Evolutionary conservation across 2,329 filamentous ascomycete species (phyloP).

Genomic region (Penicillium sp.): DNA sequence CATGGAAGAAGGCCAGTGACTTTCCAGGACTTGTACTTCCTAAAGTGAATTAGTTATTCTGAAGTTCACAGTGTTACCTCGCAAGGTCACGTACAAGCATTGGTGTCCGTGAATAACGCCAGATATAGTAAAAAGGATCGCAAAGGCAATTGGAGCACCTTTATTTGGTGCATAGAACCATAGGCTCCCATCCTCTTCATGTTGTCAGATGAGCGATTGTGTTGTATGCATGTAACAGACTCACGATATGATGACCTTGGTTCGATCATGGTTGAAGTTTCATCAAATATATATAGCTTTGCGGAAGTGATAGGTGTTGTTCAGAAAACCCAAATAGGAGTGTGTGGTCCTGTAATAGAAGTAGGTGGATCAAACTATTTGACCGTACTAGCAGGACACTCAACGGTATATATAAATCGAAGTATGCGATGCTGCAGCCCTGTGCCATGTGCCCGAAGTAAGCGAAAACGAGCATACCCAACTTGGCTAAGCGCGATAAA

Average conservation of each 20-base stretch:
- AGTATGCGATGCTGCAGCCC: background rate
- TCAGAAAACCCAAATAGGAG: background rate
- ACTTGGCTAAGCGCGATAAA: background rate
- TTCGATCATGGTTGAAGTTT: slow-evolving; percentile 18
- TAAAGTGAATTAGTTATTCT: slow-evolving; percentile 16
- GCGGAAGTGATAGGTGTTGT: background rate
- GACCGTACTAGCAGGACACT: background rate
- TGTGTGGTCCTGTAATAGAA: too few species aligned
- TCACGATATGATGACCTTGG: slow-evolving; percentile 30
- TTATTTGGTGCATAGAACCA: slow-evolving; percentile 46
- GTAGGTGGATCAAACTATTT: background rate
- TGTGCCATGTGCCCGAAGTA: background rate
- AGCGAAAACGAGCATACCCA: slow-evolving; percentile 9
- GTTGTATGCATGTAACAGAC: slow-evolving; percentile 1
- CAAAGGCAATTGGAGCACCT: slow-evolving; percentile 43
- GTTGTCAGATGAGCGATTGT: slow-evolving; percentile 9
- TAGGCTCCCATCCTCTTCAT: slow-evolving; percentile 34
- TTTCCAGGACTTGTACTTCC: slow-evolving; percentile 43
- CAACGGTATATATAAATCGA: background rate
- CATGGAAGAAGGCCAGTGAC: slow-evolving; percentile 45
- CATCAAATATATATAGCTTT: background rate
- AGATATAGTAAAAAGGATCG: slow-evolving; percentile 41
- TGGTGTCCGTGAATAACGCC: slow-evolving; percentile 41
- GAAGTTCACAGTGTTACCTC: background rate
- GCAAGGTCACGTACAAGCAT: slow-evolving; percentile 29